Evolutionary conservation across 164 flowering plant genomes (phyloP).

Genomic region (Saururus chinensis): DNA sequence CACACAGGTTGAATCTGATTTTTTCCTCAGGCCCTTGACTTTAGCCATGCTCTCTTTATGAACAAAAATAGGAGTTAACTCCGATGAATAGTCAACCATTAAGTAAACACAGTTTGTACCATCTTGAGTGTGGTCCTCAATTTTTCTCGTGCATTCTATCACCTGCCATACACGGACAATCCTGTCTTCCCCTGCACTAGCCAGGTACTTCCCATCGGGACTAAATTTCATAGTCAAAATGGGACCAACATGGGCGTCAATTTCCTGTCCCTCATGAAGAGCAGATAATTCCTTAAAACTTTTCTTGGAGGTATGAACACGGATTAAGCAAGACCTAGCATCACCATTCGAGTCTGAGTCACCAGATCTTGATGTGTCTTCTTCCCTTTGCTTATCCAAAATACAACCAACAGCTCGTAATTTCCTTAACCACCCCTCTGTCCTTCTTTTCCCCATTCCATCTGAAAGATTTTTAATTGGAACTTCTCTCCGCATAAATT

Average conservation of each 20-base stretch:
- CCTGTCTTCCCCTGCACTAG: conserved; percentile 88
- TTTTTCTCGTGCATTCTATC: conserved; percentile 52
- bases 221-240: conserved; percentile 90
- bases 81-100: conserved; percentile 54
- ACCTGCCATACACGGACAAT: conserved; percentile 81
- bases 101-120: conserved; percentile 75
- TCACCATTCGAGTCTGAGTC: conserved; percentile 11
- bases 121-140: conserved; percentile 40
- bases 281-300: conserved; percentile 71
- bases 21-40: conserved; percentile 33
- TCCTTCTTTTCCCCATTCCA: conserved; percentile 22
- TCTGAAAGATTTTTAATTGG: conserved; percentile 5
- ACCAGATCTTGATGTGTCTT: conserved; percentile 9
- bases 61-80: conserved; percentile 43
- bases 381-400: conserved; percentile 22
- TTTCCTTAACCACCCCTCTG: conserved; percentile 41
- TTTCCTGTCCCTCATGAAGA: conserved; percentile 63
- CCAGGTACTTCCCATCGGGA: conserved; percentile 75
- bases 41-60: conserved; percentile 47
- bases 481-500: conserved; percentile 24
- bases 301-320: conserved; percentile 48
- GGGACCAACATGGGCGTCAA: conserved; percentile 73
- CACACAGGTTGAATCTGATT: conserved; percentile 66
- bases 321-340: conserved; percentile 36
- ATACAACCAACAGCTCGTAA: conserved; percentile 47